Evolutionary conservation across 2,329 filamentous ascomycete genomes (phyloP), one percentile per base, ranked within the genome.

Genomic region (Aspergillus viridinutans): DNA sequence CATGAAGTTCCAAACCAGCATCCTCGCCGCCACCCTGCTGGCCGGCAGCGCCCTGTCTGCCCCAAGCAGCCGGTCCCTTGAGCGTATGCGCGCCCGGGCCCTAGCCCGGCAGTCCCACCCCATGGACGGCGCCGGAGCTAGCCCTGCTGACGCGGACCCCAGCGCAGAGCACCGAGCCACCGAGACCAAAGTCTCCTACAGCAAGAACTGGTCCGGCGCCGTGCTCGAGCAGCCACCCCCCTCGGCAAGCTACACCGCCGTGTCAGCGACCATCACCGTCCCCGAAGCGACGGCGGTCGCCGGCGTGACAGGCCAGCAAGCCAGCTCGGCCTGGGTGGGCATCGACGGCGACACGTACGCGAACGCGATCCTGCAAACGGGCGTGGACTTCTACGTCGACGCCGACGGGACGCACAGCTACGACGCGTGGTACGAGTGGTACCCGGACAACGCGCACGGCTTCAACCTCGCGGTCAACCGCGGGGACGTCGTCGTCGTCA

Each of bases 361-460:
- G 20, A 74, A 72, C 2, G 80, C 82, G 7, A 84, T 85, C 53
- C 71, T 85, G 4, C 83, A 85, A 67, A 81, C 82, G 1, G 83
- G 83, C 32, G 71, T 86, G 38, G 83, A 85, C 68, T 83, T 83
- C 67, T 79, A 78, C 52, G 70, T 80, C 45, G 64, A 76, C 2
- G 2, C 14, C n/a, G 71, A 74, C n/a, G 69, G 67, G 7, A 42
- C 67, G 17, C 55, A 59, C n/a, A 73, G 67, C 6, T 85, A 79
- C 64, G 78, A 82, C 55, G 81, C 82, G 20, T 86, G 83, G 82
- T 85, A 83, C 64, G 83, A 85, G 68, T 86, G 83, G 83, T 84
- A 80, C 62, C 83, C 83, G 1, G 79, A 83, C 64, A 80, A 80
- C 61, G 78, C 82, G 26, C 78, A 82, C 62, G 77, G 81, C 64